Evolutionary conservation across 2,329 filamentous ascomycete species (phyloP).

Genomic region (Cladophialophora immunda): DNA sequence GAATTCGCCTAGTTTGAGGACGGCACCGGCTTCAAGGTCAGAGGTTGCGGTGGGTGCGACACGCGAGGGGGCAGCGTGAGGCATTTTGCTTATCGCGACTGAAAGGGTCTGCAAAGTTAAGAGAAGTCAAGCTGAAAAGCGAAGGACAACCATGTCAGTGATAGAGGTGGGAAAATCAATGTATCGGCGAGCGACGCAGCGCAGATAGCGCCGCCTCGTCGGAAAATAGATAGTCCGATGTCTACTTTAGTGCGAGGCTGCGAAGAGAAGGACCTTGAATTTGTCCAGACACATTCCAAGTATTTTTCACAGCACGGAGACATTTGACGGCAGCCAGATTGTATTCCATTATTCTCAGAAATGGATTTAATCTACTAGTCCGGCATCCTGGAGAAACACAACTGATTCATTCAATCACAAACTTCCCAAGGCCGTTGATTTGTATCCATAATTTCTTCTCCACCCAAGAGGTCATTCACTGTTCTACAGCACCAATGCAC

Average conservation of each 20-base stretch:
- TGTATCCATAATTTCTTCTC: background rate
- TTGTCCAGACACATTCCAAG: background rate
- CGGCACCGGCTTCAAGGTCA: slow-evolving; percentile 85
- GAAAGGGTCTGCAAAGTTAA: background rate
- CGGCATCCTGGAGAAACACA: background rate
- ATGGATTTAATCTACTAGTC: background rate
- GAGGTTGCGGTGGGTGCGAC: slow-evolving; percentile 61
- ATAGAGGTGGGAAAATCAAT: background rate
- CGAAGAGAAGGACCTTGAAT: background rate
- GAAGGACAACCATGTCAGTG: background rate
- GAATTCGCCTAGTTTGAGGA: slow-evolving; percentile 91
- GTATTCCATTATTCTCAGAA: background rate
- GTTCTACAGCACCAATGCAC: slow-evolving; percentile 29
- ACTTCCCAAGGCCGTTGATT: background rate
- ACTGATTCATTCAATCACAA: background rate
- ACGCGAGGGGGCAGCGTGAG: slow-evolving; percentile 41
- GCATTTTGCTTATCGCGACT: slow-evolving; percentile 21
- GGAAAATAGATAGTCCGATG: background rate
- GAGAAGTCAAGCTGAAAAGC: background rate
- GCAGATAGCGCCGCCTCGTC: slow-evolving; percentile 5
- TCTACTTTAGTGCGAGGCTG: background rate
- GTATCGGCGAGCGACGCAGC: background rate
- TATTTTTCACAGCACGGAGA: background rate
- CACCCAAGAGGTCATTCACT: background rate
- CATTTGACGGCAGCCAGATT: background rate